Evolutionary conservation across 2,329 filamentous ascomycete genomes (phyloP), one percentile per base, ranked within the genome.

Genomic region (Exutisphaerella laricina): DNA sequence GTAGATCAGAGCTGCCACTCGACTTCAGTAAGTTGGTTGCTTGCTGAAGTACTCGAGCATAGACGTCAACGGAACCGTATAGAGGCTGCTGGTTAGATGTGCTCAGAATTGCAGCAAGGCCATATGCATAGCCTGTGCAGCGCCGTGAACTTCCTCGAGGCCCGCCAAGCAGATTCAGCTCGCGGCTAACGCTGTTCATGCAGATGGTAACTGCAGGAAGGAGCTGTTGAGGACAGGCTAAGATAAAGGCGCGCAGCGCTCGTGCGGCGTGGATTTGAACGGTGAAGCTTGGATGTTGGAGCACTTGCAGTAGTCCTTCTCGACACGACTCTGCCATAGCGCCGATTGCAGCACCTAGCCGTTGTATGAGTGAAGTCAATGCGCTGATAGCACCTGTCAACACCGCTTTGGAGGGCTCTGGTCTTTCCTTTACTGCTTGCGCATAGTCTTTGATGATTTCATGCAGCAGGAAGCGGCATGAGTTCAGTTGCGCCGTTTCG

Each of bases 281-380:
- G 4, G 88, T 92, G 65, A 97, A 97, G 66, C 88, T 96, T 1
- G 89, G 88, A 65, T 98, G 92, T 56, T 94, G 87, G 18, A 97
- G 71, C 4, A 95, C 86, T 62, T 96, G 88, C 28, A 97, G 71
- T 22, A 98, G 70, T 3, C 85, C 85, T 63, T 98, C 92, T 37
- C 90, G 79, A 61, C 88, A 94, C 10, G 75, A 63, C 51, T 98
- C 94, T 5, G 88, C 85, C 55, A 96, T 80, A 40, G 72, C 72
- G 49, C 82, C 85, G 23, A 86, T 78, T 2, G 89, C 89, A 14
- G 90, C 90, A 3, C 89, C 90, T 3, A 98, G 73, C 0, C 79
- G 84, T 29, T 75, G 73, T 48, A 96, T 84, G 23, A 98, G 71
- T 3, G 87, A 84, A 1, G 85, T 78, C 4, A 97, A 69, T 1